Evolutionary conservation across 2,329 filamentous ascomycete genomes (phyloP).

Genomic region (Madurella mycetomatis): DNA sequence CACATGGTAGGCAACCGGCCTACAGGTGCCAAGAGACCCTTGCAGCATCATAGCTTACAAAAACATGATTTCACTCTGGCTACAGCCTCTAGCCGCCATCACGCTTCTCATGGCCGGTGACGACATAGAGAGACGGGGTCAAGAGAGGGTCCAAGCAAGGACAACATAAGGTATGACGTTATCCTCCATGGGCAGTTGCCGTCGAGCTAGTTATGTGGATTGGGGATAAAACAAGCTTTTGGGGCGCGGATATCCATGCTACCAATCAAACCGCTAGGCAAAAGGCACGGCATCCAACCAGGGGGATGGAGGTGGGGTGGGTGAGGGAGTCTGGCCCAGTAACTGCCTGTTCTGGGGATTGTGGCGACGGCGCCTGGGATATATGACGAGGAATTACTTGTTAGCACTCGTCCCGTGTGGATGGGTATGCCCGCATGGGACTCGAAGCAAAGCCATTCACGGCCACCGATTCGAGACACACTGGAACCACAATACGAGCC

Average conservation of each 20-base stretch:
- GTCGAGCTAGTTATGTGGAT: constrained; percentile 1
- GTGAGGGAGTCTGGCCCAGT: constrained; percentile 3
- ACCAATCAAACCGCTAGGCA: constrained; percentile 4
- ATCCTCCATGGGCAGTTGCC: constrained; percentile 5
- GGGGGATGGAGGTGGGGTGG: constrained; percentile 3
- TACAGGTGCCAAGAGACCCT: constrained; percentile 15
- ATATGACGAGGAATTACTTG: constrained; percentile 19
- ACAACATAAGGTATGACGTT: constrained; percentile 20
- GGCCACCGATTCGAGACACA: not conserved
- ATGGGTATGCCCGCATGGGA: not conserved
- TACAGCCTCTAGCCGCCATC: not conserved
- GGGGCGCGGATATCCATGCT: not conserved
- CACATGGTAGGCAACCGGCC: constrained; percentile 1
- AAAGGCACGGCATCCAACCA: constrained; percentile 10
- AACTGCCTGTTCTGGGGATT: constrained; percentile 4
- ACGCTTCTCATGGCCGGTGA: constrained; percentile 14
- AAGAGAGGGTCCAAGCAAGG: not conserved
- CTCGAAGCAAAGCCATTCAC: constrained; percentile 1
- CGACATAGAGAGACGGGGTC: constrained; percentile 17
- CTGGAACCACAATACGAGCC: not conserved
- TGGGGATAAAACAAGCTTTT: constrained; percentile 18
- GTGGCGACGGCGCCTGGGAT: constrained; percentile 7
- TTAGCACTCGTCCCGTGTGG: not conserved
- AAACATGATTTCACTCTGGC: constrained; percentile 21
- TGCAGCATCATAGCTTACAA: constrained; percentile 22